Conservation (phyloP, 2,329 filamentous ascomycete species). For the Nothomitra cinnamomea region DNA sequence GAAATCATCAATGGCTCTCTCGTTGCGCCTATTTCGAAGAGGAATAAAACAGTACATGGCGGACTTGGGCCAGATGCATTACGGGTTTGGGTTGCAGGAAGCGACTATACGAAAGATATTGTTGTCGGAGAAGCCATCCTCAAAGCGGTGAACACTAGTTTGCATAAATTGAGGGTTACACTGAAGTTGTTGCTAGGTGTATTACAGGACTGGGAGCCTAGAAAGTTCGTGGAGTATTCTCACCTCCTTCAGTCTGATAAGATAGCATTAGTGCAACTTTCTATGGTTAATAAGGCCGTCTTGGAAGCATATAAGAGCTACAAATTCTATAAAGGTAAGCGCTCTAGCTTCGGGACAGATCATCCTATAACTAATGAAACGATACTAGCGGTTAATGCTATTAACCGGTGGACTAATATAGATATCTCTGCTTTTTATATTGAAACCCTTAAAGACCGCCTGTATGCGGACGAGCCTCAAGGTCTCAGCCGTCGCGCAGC, state of each 20-base stretch:
- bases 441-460: conserved; percentile 75
- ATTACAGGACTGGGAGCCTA: conserved; percentile 26
- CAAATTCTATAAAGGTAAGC: conserved; percentile 53
- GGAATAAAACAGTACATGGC: conserved; percentile 44
- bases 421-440: conserved; percentile 90
- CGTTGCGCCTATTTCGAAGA: conserved; percentile 49
- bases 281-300: conserved; percentile 46
- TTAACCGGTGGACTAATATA: conserved; percentile 67
- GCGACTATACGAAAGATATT: conserved; percentile 81
- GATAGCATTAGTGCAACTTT: conserved; percentile 61
- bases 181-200: conserved; percentile 77
- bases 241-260: conserved; percentile 37
- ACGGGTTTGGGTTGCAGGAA: conserved; percentile 78
- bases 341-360: not conserved
- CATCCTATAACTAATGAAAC: not conserved
- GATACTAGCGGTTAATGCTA: conserved; percentile 37
- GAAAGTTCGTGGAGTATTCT: conserved; percentile 16
- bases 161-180: conserved; percentile 78
- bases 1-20: conserved; percentile 76
- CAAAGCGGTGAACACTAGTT: conserved; percentile 52
- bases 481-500: conserved; percentile 41
- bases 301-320: conserved; percentile 48
- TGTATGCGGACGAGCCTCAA: conserved; percentile 65
- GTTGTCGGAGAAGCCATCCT: conserved; percentile 64
- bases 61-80: conserved; percentile 73